phyloP scores from a whole-genome alignment of 192 early-diverging fungal genomes.

The Linnemannia zychae region DNA sequence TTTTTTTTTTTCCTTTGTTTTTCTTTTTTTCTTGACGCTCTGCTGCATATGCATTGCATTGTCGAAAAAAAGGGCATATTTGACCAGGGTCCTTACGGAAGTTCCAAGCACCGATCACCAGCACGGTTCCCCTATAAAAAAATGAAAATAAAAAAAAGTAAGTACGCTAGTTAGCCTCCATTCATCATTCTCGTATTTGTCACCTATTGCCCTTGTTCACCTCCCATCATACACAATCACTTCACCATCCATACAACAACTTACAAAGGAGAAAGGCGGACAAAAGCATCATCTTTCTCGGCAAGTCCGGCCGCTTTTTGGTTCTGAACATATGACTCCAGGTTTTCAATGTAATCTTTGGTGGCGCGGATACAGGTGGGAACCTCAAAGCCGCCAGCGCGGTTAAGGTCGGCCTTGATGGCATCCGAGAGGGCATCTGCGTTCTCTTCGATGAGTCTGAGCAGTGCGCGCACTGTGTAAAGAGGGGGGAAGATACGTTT shows the following conservation, averaged over 20 bases:
- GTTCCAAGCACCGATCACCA: slow-evolving; percentile 68
- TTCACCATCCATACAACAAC: not conserved
- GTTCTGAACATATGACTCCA: slow-evolving; percentile 24
- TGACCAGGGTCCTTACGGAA: slow-evolving; percentile 52
- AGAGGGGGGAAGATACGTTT: not conserved
- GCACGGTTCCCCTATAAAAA: slow-evolving; percentile 40
- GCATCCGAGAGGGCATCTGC: slow-evolving; percentile 62
- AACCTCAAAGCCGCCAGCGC: slow-evolving; percentile 49
- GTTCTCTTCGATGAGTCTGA: slow-evolving; percentile 59
- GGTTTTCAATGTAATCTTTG: slow-evolving; percentile 25
- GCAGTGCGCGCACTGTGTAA: slow-evolving; percentile 36
- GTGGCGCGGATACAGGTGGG: slow-evolving; percentile 2
- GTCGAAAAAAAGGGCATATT: not conserved
- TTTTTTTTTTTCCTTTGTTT: slow-evolving; percentile 1
- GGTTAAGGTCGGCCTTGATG: slow-evolving; percentile 69
- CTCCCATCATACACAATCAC: not conserved
- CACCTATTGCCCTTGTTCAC: not conserved
- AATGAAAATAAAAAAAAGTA: not conserved
- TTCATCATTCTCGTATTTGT: not conserved
- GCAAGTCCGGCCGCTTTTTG: slow-evolving; percentile 1
- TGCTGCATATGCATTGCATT: not conserved
- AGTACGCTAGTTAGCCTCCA: not conserved
- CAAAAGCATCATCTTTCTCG: slow-evolving; percentile 31
- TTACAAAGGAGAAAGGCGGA: slow-evolving; percentile 49
- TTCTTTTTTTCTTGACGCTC: not conserved